A percentile compares a stretch with the other conserved stretches of the same genome.
These are phyloP conservation scores for Taphrina flavorubra DNA, from an alignment of 1,139 yeast genomes.

Conservation along the genomic window DNA sequence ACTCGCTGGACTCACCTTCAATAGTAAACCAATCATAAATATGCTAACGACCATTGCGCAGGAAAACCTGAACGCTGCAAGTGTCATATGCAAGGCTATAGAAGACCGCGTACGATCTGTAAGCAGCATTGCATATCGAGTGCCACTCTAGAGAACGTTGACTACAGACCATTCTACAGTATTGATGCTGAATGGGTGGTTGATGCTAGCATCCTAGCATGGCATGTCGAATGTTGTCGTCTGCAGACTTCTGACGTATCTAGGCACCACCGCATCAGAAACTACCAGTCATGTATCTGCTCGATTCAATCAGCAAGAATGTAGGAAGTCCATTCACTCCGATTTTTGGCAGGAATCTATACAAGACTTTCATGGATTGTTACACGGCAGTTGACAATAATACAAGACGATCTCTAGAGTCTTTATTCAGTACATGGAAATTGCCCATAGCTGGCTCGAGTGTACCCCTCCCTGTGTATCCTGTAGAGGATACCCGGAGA, in stretches of 20 bases:
- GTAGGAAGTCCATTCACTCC: conserved; percentile 87
- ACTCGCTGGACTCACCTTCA: conserved; percentile 77
- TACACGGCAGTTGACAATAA: conserved; percentile 77
- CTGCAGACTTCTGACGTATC: background rate
- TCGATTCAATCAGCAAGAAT: conserved; percentile 92
- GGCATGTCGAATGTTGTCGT: background rate
- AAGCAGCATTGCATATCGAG: conserved; percentile 3
- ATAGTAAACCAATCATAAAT: conserved; percentile 87
- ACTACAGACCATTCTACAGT: background rate
- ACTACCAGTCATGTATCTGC: conserved; percentile 76
- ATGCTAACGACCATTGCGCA: conserved; percentile 85
- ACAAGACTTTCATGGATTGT: conserved; percentile 72
- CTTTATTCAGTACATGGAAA: conserved; percentile 89
- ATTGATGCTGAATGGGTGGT: background rate
- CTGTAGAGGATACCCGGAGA: conserved; percentile 68
- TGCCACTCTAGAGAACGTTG: too few relatives aligned
- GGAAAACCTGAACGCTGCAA: conserved; percentile 78
- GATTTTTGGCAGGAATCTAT: conserved; percentile 70
- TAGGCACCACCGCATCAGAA: conserved; percentile 77
- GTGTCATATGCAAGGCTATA: conserved; percentile 75
- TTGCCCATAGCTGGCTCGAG: conserved; percentile 62
- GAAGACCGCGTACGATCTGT: conserved; percentile 50
- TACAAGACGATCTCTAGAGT: conserved; percentile 73
- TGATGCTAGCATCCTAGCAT: background rate
- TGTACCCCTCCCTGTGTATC: conserved; percentile 65